Evolutionary conservation across 2,329 filamentous ascomycete genomes (phyloP).

Genomic region (Hypoxylon sp.): DNA sequence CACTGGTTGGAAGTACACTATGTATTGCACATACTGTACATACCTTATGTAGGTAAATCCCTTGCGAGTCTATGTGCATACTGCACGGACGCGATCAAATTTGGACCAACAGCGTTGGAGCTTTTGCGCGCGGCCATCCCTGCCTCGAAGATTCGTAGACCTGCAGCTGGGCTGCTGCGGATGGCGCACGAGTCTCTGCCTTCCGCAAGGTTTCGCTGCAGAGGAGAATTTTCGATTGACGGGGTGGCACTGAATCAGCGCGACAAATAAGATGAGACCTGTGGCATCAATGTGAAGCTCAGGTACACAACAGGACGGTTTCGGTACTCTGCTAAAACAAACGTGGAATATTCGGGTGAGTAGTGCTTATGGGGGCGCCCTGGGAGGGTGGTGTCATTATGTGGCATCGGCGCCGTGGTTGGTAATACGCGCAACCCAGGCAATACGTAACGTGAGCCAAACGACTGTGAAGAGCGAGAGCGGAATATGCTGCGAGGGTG

Average conservation of each 20-base stretch:
- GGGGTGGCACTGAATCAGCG: constrained; percentile 18
- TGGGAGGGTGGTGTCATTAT: constrained; percentile 39
- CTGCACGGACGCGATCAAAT: constrained; percentile 30
- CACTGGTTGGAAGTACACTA: too few relatives aligned
- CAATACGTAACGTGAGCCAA: constrained; percentile 18
- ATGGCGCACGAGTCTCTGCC: constrained; percentile 27
- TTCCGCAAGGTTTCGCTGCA: constrained; percentile 30
- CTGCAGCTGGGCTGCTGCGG: constrained; percentile 29
- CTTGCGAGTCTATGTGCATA: constrained; percentile 11
- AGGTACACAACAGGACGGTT: constrained; percentile 46
- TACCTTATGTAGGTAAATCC: too few relatives aligned
- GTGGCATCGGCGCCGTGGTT: constrained; percentile 32
- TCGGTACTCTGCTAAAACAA: constrained; percentile 44
- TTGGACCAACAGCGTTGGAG: constrained; percentile 29
- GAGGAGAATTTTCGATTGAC: constrained; percentile 38
- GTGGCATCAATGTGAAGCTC: constrained; percentile 31
- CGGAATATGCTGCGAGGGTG: constrained; percentile 4
- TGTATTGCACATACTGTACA: too few relatives aligned
- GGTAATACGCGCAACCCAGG: constrained; percentile 25
- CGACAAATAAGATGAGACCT: constrained; percentile 25
- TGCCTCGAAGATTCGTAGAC: constrained; percentile 30
- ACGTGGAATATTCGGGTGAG: constrained; percentile 34
- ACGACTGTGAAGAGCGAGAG: not conserved
- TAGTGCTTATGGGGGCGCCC: constrained; percentile 39
- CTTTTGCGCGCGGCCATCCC: constrained; percentile 5